These are phyloP conservation scores for Abrus pulchellus DNA, from an alignment of 306 rosid genomes.

Conservation along the genomic window DNA sequence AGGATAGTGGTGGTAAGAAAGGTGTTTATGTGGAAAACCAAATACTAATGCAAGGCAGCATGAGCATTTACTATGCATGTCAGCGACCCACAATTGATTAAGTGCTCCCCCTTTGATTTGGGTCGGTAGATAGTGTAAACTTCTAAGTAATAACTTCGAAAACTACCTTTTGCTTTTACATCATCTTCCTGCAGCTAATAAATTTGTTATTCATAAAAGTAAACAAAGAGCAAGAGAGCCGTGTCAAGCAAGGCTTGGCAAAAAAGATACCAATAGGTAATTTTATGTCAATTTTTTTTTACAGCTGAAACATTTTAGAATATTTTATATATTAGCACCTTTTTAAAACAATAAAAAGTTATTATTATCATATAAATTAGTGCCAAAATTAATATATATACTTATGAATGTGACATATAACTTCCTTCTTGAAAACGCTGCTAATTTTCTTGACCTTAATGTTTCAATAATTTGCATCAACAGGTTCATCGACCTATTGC, in stretches of 20 bases:
- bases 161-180: too few species aligned
- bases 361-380: neutral
- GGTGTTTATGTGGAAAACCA: too few species aligned
- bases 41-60: neutral
- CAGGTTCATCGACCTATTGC: neutral
- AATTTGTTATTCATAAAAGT: too few species aligned
- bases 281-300: neutral
- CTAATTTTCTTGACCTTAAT: constrained; percentile 19
- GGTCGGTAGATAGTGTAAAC: too few species aligned
- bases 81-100: neutral
- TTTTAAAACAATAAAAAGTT: neutral
- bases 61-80: neutral
- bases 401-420: constrained; percentile 16
- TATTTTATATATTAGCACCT: neutral
- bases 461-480: neutral
- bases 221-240: neutral
- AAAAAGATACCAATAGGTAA: neutral
- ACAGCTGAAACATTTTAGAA: neutral
- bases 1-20: too few species aligned
- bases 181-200: too few species aligned
- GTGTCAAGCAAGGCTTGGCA: neutral
- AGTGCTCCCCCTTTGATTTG: constrained; percentile 7
- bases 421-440: neutral
- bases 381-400: neutral
- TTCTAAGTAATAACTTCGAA: too few species aligned